A percentile compares a stretch with the other conserved stretches of the same genome.
Conservation (phyloP, 2,329 filamentous ascomycete species). For the Aspergillus ustus region DNA sequence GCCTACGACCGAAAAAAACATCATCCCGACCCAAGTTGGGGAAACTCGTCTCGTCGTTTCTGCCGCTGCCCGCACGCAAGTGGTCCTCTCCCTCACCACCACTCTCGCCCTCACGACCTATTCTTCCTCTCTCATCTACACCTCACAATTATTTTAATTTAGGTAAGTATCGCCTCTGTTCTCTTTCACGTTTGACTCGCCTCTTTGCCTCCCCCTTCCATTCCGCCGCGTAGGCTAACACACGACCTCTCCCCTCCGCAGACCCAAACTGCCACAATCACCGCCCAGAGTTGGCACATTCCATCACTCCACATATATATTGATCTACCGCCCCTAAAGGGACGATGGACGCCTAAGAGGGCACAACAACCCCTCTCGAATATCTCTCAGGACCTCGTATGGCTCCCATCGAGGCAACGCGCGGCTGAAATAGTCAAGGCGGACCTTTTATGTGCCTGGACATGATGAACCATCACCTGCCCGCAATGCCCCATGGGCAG, state of each 20-base stretch:
- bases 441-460: slow-evolving; percentile 36
- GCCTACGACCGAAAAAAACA: slow-evolving; percentile 31
- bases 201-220: slow-evolving; percentile 13
- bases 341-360: slow-evolving; percentile 44
- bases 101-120: slow-evolving; percentile 7
- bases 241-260: slow-evolving; percentile 13
- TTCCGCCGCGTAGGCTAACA: slow-evolving; percentile 14
- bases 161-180: slow-evolving; percentile 1
- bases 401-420: slow-evolving; percentile 47
- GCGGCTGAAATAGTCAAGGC: slow-evolving; percentile 43
- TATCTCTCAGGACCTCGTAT: slow-evolving; percentile 37
- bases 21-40: slow-evolving; percentile 32
- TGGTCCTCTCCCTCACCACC: slow-evolving; percentile 15
- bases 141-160: slow-evolving; percentile 24
- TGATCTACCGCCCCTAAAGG: slow-evolving; percentile 20
- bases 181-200: slow-evolving; percentile 6
- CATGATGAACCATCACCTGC: slow-evolving; percentile 53
- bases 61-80: slow-evolving; percentile 11
- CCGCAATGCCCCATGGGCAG: slow-evolving; percentile 53
- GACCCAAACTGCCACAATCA: slow-evolving; percentile 11
- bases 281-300: neutral
- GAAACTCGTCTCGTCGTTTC: slow-evolving; percentile 24
- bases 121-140: slow-evolving; percentile 6
- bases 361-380: slow-evolving; percentile 25
- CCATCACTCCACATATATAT: neutral